A percentile compares a stretch with the other conserved stretches of the same genome.
Conservation (phyloP, 768 basidiomycete species). For the Glaciozyma antarctica region DNA sequence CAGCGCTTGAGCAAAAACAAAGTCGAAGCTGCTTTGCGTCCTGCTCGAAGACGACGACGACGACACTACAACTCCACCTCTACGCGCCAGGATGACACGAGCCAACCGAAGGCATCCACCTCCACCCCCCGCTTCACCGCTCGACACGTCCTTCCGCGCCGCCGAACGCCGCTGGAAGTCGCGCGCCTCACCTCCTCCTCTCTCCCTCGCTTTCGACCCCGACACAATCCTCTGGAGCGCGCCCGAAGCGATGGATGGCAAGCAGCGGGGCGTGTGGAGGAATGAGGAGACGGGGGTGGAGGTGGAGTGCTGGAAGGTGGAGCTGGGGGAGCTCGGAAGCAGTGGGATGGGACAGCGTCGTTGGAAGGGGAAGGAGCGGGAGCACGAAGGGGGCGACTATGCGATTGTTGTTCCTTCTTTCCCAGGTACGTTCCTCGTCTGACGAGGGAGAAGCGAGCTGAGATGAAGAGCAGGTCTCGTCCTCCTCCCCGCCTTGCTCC, state of each 20-base stretch:
- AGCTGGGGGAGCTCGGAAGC: slow-evolving; percentile 6
- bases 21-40: too few relatives aligned
- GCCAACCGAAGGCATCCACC: background rate
- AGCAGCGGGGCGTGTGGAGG: slow-evolving; percentile 5
- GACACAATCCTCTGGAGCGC: background rate
- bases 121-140: background rate
- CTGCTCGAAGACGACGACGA: too few relatives aligned
- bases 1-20: too few relatives aligned
- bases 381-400: slow-evolving; percentile 9
- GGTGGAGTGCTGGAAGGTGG: slow-evolving; percentile 13
- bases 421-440: slow-evolving; percentile 11
- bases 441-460: background rate
- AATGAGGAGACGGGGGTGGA: background rate
- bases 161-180: slow-evolving; percentile 25
- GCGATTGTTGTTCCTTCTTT: slow-evolving; percentile 19
- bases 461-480: slow-evolving; percentile 57
- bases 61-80: background rate
- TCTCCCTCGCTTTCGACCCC: background rate
- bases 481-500: slow-evolving; percentile 65
- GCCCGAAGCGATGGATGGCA: background rate
- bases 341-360: slow-evolving; percentile 15
- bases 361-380: slow-evolving; percentile 26
- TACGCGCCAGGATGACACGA: background rate
- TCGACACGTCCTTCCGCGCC: slow-evolving; percentile 13
- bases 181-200: background rate